Base-by-base conservation (phyloP, 306 rosid species). In the Benincasa hispida region DNA sequence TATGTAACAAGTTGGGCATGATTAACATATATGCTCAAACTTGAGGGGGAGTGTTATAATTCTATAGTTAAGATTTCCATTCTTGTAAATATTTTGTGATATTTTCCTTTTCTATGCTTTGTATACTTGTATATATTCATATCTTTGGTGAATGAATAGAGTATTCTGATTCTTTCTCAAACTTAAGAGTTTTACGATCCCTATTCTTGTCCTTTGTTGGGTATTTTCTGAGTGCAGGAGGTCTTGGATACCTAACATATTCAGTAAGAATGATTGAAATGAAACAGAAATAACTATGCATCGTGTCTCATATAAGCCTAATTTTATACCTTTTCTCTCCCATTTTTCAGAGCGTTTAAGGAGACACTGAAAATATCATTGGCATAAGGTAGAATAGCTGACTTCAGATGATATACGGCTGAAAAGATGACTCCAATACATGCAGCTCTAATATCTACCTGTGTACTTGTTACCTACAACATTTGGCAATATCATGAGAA, bases 361-460 rank as follows among this genome's bases (percentile, higher is more conserved):
- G 98, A 89, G 63, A 83, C 78, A 75, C 83, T 90, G 76, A 94
- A 85, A 76, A 91, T 90, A 80, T 87, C 82, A 56, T 72, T 61
- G 54, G 93, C 83, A 79, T 85, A 90, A 34, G 93, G 95, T 81
- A 86, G 78, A 81, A 90, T 81, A 24, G 82, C 84, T 30, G 89
- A 87, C 75, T 87, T 85, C 80, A 91, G 86, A 89, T 91, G 94
- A 83, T 89, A 90, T 62, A 91, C 98, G 0, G 96, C 87, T 47
- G 96, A 86, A 86, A 91, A 91, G 70, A 94, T 89, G 86, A 94
- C 89, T 79, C 88, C 95, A 80, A 82, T 86, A 85, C 96, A 87
- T 54, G 98, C 96, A 53, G 94, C 88, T 85, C 91, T 89, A 55
- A 91, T 86, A 82, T 90, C 92, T 24, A 90, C 74, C 77, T 63